Evolutionary conservation across 305 asterid genomes (phyloP), one percentile per base, ranked within the genome.

Genomic region (Fraxinus angustifolia): DNA sequence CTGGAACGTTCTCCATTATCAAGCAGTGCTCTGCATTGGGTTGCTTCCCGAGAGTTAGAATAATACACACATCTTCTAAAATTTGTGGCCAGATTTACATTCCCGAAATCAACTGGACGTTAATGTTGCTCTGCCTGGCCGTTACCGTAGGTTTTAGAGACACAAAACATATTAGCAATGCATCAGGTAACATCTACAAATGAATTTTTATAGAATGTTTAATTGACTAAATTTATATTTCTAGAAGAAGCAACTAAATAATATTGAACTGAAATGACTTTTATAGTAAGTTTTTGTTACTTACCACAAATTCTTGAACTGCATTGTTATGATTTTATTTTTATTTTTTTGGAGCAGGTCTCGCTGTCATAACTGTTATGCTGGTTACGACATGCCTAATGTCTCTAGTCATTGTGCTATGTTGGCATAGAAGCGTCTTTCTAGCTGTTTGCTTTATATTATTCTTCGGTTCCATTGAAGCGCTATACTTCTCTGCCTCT

Each of bases 291-390:
- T 12, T 45, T 12, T 45, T 48, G 58, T 48, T 48, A 48, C 19
- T 3, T 4, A 1, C 58, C 2, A 50, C 60, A 16, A 14, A 16
- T 60, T 23, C 31, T 2, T 21, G 30, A 21, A 60, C 30, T 21
- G 71, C 33, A 68, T 14, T 3, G 4, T 28, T 12, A 26, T 28
- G 35, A 4, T 70, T 56, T 42, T 80, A 1, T 16, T 0, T 82
- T 4, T 1, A 7, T 8, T 40, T 81, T 75, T 30, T 17, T 80
- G 30, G 81, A 71, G 73, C 92, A 93, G 98, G 98, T 85, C 88
- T 94, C 78, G 98, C 97, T 1, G 97, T 94, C 75, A 94, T 94
- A 78, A 92, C 98, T 1, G 98, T 94, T 70, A 94, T 94, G 98
- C 87, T 94, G 85, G 98, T 94, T 45, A 94, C 98, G n/a, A 93